Evolutionary conservation across 2,329 filamentous ascomycete genomes (phyloP).

Genomic region (Pyricularia sp.): DNA sequence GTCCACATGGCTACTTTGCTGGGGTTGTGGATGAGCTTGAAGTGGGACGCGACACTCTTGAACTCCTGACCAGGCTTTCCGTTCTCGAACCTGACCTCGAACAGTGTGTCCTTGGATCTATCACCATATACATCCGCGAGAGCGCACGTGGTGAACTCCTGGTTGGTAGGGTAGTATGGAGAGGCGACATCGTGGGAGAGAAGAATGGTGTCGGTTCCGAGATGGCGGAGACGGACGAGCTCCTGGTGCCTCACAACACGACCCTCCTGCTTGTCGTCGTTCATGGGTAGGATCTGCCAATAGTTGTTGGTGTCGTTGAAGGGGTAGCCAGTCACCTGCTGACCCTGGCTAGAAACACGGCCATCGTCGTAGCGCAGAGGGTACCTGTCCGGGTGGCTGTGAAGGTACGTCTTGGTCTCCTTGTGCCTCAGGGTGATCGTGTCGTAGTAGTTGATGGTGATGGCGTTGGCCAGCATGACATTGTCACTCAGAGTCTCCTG

Average conservation of each 20-base stretch:
- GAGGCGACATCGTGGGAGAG: slow-evolving; percentile 96
- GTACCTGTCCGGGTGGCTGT: slow-evolving; percentile 84
- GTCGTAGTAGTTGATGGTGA: slow-evolving; percentile 86
- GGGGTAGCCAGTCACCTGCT: slow-evolving; percentile 96
- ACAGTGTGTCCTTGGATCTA: slow-evolving; percentile 81
- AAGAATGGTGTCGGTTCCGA: slow-evolving; percentile 77
- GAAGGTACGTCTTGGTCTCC: slow-evolving; percentile 92
- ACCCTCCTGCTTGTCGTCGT: slow-evolving; percentile 47
- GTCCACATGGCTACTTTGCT: slow-evolving; percentile 99
- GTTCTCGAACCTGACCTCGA: slow-evolving; percentile 84
- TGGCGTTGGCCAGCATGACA: slow-evolving; percentile 75
- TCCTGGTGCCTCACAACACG: slow-evolving; percentile 74
- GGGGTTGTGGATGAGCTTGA: slow-evolving; percentile 90
- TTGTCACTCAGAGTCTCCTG: slow-evolving; percentile 97
- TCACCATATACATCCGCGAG: slow-evolving; percentile 62
- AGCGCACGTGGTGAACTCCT: slow-evolving; percentile 86
- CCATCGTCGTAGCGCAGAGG: slow-evolving; percentile 95
- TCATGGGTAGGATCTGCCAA: slow-evolving; percentile 80
- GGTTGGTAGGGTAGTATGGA: slow-evolving; percentile 92
- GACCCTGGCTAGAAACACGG: slow-evolving; percentile 91
- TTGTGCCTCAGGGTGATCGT: slow-evolving; percentile 84
- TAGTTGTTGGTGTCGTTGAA: slow-evolving; percentile 99
- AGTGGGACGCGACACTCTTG: slow-evolving; percentile 83
- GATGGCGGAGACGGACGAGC: slow-evolving; percentile 74
- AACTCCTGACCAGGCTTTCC: slow-evolving; percentile 76